Evolutionary conservation across 352 stramenopile genomes (phyloP), one percentile per base, ranked within the genome.

Genomic region (Phytophthora citrophthora): DNA sequence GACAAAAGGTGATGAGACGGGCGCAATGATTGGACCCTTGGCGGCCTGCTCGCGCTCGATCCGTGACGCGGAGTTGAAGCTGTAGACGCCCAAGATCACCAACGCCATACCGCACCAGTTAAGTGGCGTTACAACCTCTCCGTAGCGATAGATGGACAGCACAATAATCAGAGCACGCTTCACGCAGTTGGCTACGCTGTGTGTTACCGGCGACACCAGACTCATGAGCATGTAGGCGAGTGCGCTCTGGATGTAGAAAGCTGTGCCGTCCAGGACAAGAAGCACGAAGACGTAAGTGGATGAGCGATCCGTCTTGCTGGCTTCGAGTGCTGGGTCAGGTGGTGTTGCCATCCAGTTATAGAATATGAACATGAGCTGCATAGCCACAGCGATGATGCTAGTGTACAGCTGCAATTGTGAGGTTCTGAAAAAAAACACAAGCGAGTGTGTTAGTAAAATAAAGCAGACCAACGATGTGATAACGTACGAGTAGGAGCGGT

Each of bases 141-240:
- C 90, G 65, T 94, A 97, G 61, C 93, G 89, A 44, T 87, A 90
- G 62, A 97, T 97, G 24, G 90, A 97, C 39, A 96, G 80, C 73
- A 90, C 88, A 48, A 97, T 96, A 39, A 97, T 87, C 53, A 97
- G 70, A 32, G 90, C 83, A 23, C 91, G 82, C 76, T 97, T 97
- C 47, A 96, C 81, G 51, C 90, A 97, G 72, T 97, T 97, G 16
- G 86, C 88, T 34, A 97, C 91, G 53, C 87, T 96, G 70, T 96
- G 89, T 53, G 87, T 95, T 54, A 97, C 90, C 24, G 91, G 90
- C 29, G 86, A 95, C 65, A 97, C 88, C 58, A 94, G 77, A 63
- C 86, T 95, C 89, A 97, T 97, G 45, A 95, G 89, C 78, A 85
- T 81, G 70, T 97, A 97, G 34, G 91, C 91, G 46, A 95, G 89